A percentile compares a stretch with the other conserved stretches of the same genome.
These are phyloP conservation scores for Monascus ruber DNA, from an alignment of 2,329 filamentous ascomycete genomes.

Conservation along the genomic window DNA sequence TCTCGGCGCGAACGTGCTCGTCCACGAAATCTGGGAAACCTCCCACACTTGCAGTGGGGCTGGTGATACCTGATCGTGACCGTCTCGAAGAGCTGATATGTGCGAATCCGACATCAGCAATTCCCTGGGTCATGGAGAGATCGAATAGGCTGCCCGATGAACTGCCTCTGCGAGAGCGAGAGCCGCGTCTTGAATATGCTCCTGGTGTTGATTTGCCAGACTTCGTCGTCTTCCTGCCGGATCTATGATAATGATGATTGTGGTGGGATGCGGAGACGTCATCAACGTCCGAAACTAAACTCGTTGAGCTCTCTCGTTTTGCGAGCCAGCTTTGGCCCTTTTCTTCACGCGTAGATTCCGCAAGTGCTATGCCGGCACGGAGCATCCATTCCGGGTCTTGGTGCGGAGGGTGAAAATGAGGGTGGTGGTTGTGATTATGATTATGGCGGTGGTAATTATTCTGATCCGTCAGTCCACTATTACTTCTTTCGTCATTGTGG, in stretches of 20 bases:
- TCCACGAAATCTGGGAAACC: slow-evolving; percentile 40
- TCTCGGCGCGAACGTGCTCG: slow-evolving; percentile 28
- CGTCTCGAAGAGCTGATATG: slow-evolving; percentile 4
- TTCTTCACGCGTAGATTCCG: slow-evolving; percentile 45
- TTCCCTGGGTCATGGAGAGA: slow-evolving; percentile 22
- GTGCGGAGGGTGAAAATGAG: slow-evolving; percentile 5
- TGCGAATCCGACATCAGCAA: slow-evolving; percentile 1
- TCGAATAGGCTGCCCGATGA: slow-evolving; percentile 22
- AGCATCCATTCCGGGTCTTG: slow-evolving; percentile 47
- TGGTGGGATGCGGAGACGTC: slow-evolving; percentile 15
- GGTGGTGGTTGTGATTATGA: slow-evolving; percentile 2
- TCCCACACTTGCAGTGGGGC: slow-evolving; percentile 4
- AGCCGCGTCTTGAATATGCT: slow-evolving; percentile 18
- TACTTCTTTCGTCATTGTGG: neutral
- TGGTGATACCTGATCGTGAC: slow-evolving; percentile 6
- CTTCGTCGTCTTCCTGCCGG: slow-evolving; percentile 13
- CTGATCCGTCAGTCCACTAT: neutral
- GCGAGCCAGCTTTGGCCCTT: slow-evolving; percentile 54
- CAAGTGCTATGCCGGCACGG: slow-evolving; percentile 45
- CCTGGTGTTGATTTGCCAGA: slow-evolving; percentile 25
- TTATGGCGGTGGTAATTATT: slow-evolving; percentile 1
- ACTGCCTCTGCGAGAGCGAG: slow-evolving; percentile 22
- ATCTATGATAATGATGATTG: slow-evolving; percentile 14
- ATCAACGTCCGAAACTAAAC: slow-evolving; percentile 32
- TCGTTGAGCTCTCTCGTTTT: slow-evolving; percentile 45